Conservation (phyloP, 352 stramenopile species). For the Thraustotheca clavata region DNA sequence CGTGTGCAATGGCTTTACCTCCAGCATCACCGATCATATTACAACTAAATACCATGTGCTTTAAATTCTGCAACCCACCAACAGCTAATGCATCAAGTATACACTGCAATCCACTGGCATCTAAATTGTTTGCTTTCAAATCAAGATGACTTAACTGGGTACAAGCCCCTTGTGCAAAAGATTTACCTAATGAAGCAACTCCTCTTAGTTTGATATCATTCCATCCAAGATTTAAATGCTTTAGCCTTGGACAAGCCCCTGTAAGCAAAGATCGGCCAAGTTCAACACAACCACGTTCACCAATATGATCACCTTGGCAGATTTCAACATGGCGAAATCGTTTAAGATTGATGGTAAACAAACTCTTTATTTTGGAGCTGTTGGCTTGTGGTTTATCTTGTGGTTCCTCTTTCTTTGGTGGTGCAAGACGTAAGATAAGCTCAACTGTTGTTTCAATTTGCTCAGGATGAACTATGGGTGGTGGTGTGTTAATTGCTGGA, state of each 20-base stretch:
- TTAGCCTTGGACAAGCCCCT: conserved; percentile 50
- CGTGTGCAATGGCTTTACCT: conserved; percentile 42
- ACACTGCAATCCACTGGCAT: conserved; percentile 31
- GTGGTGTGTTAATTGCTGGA: conserved; percentile 44
- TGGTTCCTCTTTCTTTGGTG: background rate
- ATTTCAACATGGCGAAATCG: conserved; percentile 62
- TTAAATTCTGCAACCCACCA: conserved; percentile 40
- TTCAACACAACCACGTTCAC: conserved; percentile 42
- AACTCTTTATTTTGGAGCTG: conserved; percentile 33
- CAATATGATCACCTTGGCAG: conserved; percentile 48
- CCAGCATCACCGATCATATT: conserved; percentile 56
- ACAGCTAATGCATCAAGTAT: conserved; percentile 41
- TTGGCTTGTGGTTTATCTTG: background rate
- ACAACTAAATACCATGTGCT: conserved; percentile 40
- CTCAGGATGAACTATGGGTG: conserved; percentile 17
- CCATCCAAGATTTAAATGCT: conserved; percentile 50
- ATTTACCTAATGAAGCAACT: conserved; percentile 39
- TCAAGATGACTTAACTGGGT: conserved; percentile 48
- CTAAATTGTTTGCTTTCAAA: conserved; percentile 53
- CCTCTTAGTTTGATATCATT: conserved; percentile 53
- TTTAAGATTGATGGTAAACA: conserved; percentile 63
- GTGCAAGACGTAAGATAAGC: conserved; percentile 35
- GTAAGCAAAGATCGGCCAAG: conserved; percentile 53
- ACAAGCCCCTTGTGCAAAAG: conserved; percentile 44
- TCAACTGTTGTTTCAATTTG: conserved; percentile 50